phyloP scores from a whole-genome alignment of 2,329 filamentous ascomycete genomes.

The Rhinocladiella mackenziei region DNA sequence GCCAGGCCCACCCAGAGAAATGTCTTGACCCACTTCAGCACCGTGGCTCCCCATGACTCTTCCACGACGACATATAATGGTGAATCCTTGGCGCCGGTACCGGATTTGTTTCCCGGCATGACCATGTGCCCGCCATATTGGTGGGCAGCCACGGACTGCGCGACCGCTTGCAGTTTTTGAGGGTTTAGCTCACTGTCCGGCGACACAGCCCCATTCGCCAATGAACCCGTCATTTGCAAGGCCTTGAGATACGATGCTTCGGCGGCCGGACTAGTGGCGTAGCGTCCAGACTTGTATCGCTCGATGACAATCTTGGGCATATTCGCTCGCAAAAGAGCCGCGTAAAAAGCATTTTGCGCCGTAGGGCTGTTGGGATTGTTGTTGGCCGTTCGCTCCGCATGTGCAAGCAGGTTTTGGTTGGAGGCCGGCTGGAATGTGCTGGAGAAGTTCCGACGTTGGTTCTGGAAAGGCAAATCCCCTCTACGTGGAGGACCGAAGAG shows the following conservation, averaged over 20 bases:
- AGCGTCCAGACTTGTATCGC: constrained; percentile 79
- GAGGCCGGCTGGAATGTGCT: constrained; percentile 20
- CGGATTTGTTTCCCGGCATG: constrained; percentile 45
- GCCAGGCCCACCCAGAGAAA: constrained; percentile 71
- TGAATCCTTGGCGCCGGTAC: constrained; percentile 68
- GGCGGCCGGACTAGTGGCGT: constrained; percentile 73
- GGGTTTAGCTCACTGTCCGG: constrained; percentile 44
- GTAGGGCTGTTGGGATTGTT: constrained; percentile 83
- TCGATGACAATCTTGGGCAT: constrained; percentile 92
- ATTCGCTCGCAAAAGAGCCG: constrained; percentile 81
- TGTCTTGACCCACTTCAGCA: constrained; percentile 93
- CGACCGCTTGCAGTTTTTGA: constrained; percentile 70
- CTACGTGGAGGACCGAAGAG: constrained; percentile 20
- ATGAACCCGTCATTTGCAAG: constrained; percentile 57
- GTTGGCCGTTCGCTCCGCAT: constrained; percentile 87
- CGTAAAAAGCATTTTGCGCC: constrained; percentile 90
- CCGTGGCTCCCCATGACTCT: constrained; percentile 70
- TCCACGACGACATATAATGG: constrained; percentile 97
- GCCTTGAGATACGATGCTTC: constrained; percentile 77
- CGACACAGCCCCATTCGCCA: constrained; percentile 18
- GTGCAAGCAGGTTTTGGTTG: constrained; percentile 63
- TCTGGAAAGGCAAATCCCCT: not conserved
- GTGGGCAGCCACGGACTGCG: constrained; percentile 74
- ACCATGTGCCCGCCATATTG: constrained; percentile 57
- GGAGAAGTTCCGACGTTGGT: constrained; percentile 23